phyloP scores from a whole-genome alignment of 1,284 basidiomycete species.

The Melampsora occidentalis region DNA sequence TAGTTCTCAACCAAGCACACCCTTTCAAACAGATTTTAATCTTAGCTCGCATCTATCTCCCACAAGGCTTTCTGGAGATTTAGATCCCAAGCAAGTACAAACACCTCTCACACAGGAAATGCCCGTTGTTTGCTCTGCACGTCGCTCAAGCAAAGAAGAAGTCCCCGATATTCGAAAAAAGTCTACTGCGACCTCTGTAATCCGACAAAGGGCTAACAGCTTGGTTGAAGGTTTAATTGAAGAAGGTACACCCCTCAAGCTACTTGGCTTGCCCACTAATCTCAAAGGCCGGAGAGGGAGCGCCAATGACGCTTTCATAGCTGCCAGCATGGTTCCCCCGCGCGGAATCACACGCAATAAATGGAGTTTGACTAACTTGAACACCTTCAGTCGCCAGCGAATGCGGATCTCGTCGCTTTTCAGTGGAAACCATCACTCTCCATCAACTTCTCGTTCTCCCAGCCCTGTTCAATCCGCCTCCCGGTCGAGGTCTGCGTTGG shows the following conservation, averaged over 20 bases:
- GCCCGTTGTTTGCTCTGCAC: neutral
- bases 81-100: conserved; percentile 5
- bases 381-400: conserved; percentile 27
- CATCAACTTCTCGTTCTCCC: conserved; percentile 18
- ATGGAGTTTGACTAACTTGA: neutral
- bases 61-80: neutral
- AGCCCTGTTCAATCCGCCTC: neutral
- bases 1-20: conserved; percentile 17
- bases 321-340: neutral
- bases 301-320: conserved; percentile 2
- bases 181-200: neutral
- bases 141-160: neutral
- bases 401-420: conserved; percentile 32
- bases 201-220: neutral
- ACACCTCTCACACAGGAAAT: neutral
- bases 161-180: neutral
- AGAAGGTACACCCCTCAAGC: neutral
- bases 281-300: neutral
- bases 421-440: conserved; percentile 6
- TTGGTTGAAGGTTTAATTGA: conserved; percentile 1
- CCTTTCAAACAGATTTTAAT: conserved; percentile 11
- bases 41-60: neutral
- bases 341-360: neutral
- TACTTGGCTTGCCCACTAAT: neutral
- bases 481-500: neutral